These are phyloP conservation scores for Hysterangium stoloniferum DNA, from an alignment of 768 basidiomycete species.

Conservation along the genomic window DNA sequence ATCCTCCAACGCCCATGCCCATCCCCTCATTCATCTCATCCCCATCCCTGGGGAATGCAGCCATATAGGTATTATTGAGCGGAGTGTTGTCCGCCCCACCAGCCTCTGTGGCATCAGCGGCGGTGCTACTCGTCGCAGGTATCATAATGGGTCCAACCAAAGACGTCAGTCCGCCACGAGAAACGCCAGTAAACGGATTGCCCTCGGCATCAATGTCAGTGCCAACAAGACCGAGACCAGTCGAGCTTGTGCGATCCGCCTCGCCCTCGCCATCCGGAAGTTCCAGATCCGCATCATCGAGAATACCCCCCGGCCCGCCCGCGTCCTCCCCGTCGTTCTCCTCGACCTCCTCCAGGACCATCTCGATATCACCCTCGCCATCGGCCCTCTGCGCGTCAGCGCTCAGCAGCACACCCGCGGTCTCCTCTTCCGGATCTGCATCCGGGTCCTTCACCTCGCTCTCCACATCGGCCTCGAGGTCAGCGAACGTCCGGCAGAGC, in stretches of 20 bases:
- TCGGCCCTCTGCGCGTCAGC: too few relatives aligned
- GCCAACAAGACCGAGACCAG: neutral
- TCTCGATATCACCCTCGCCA: neutral
- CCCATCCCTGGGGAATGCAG: too few relatives aligned
- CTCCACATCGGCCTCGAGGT: constrained; percentile 94
- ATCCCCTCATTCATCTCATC: too few relatives aligned
- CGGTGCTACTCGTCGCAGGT: neutral
- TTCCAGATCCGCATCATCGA: neutral
- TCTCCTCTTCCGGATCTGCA: neutral
- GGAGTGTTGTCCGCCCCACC: neutral
- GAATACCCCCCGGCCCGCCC: neutral
- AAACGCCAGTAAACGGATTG: neutral
- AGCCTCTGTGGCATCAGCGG: neutral
- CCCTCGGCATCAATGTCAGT: neutral
- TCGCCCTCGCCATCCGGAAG: neutral
- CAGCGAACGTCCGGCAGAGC: constrained; percentile 88
- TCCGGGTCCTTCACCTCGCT: constrained; percentile 31
- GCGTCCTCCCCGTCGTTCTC: neutral
- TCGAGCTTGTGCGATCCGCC: neutral
- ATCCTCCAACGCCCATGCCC: too few relatives aligned
- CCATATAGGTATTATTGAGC: neutral
- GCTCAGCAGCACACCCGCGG: too few relatives aligned
- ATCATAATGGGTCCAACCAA: neutral
- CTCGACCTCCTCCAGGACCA: constrained; percentile 1
- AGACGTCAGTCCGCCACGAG: neutral